Evolutionary conservation across 805 yeast species (phyloP), one percentile per base, ranked within the genome.

Genomic region (Barnettozyma salicaria): DNA sequence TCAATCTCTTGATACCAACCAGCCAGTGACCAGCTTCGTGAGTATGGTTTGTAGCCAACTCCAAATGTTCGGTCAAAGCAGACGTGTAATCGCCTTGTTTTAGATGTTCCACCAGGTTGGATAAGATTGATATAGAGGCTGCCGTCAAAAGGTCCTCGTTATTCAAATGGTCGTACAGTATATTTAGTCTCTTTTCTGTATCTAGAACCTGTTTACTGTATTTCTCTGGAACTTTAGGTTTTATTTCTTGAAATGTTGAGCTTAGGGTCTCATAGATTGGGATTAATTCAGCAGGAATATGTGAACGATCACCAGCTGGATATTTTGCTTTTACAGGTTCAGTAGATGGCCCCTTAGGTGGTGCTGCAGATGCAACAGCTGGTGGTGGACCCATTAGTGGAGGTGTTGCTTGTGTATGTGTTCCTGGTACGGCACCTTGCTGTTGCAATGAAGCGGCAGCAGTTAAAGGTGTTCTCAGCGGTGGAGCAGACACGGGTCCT

Each of bases 21-120:
- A 83, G 75, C 98, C 98, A 92, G 52, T 81, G 78, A 11, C 95
- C 96, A 45, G 82, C 76, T 59, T 89, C 95, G 18, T 72, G 75
- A 18, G 80, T 71, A 44, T 74, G 70, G 25, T 74, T 70, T 7
- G 86, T 70, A 17, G 82, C 74, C 42, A 92, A 71, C 35, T 76
- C 74, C 24, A 67, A 57, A 43, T 75, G 76, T 23, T 74, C 49
- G 2, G 68, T 59, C 36, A 69, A 60, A 1, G 97, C 97, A 12
- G 64, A 64, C 4, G 60, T 58, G 55, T 64, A 84, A 41, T 86
- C 80, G 42, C 70, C 69, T 9, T 53, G 58, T 14, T 64, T 66
- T 48, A 92, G 58, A 1, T 76, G 63, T 8, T 55, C 60, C 14
- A 76, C 64, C 30, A 88, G 57, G 19, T 65, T 61, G 32, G 63